Evolutionary conservation across 1,284 basidiomycete species (phyloP), one percentile per base, ranked within the genome.

Genomic region (Neolentinus lepideus): DNA sequence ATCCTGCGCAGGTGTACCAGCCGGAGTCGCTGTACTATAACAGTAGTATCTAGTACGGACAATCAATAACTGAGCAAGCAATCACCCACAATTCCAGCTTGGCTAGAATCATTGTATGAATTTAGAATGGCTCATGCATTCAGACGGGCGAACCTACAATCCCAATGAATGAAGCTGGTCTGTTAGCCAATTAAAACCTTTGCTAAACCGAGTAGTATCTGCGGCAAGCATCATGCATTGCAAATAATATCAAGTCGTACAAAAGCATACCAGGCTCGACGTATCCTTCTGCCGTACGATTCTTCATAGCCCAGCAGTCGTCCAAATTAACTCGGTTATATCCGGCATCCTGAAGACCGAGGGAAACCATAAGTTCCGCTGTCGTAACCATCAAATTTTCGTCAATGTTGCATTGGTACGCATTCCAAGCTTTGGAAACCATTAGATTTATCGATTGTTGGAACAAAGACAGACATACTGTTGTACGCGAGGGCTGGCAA

Each of bases 1-100:
- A 81, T 12, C 75, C 69, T 14, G 71, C 72, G 58, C 78, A 80
- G 1, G 78, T 80, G 59, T 71, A 74, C 78, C 77, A 80, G 19
- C 79, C 79, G 11, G 78, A 75, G 58, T 79, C 77, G 52, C 76
- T 71, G 57, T 81, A 81, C 76, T 78, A 52, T 10, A 52, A 21
- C 12, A 36, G 12, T 24, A 16, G 46, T 19, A 29, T 26, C 51
- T 31, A 52, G 21, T n/a, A 43, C 56, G 14, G 46, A 36, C 25
- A 54, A 11, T 11, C n/a, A 0, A 12, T 6, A 45, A 35, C 25
- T 33, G 27, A 16, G 25, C 21, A 2, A 51, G 24, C 14, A 52
- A 19, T 43, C 16, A 64, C 67, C 51, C 38, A 70, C 71, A 29
- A 71, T 70, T 25, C 69, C 68, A 6, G 68, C 65, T 65, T 71